Evolutionary conservation across 768 basidiomycete species (phyloP).

Genomic region (Amanita pallidorosea): DNA sequence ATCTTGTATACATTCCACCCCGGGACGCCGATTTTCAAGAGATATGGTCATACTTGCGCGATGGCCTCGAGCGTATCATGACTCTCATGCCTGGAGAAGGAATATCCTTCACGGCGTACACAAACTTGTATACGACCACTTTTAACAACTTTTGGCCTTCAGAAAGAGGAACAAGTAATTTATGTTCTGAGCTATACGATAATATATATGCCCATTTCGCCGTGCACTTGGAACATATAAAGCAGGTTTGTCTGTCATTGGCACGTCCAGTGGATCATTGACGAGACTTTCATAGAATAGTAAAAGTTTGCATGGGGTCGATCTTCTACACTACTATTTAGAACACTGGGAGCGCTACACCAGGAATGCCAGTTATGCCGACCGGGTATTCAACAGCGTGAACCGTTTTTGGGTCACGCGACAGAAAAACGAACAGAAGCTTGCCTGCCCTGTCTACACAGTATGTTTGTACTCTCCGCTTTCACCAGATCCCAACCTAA

Average conservation of each 20-base stretch:
- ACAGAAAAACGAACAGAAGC: constrained; percentile 93
- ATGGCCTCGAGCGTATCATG: constrained; percentile 87
- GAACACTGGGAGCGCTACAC: constrained; percentile 95
- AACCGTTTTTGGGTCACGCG: constrained; percentile 99
- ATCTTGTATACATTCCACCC: constrained; percentile 43
- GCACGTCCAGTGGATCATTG: constrained; percentile 5
- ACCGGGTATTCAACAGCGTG: constrained; percentile 92
- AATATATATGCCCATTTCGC: constrained; percentile 87
- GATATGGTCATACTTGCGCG: constrained; percentile 78
- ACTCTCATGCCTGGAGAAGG: constrained; percentile 67
- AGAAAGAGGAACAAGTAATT: no score
- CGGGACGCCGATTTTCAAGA: constrained; percentile 68
- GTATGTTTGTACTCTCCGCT: constrained; percentile 33
- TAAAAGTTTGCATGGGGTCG: constrained; percentile 75
- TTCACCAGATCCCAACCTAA: constrained; percentile 1
- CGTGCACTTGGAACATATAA: constrained; percentile 68
- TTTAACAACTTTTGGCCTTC: constrained; percentile 37
- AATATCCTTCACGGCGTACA: constrained; percentile 60
- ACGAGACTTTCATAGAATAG: constrained; percentile 45
- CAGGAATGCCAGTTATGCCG: constrained; percentile 91
- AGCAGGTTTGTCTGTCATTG: constrained; percentile 20
- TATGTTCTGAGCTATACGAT: constrained; percentile 61
- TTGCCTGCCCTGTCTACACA: constrained; percentile 95
- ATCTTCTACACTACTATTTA: constrained; percentile 86
- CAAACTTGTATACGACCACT: constrained; percentile 80